Evolutionary conservation across 1,139 yeast genomes (phyloP).

Genomic region (Hemisphaericaspora xylanilytica): DNA sequence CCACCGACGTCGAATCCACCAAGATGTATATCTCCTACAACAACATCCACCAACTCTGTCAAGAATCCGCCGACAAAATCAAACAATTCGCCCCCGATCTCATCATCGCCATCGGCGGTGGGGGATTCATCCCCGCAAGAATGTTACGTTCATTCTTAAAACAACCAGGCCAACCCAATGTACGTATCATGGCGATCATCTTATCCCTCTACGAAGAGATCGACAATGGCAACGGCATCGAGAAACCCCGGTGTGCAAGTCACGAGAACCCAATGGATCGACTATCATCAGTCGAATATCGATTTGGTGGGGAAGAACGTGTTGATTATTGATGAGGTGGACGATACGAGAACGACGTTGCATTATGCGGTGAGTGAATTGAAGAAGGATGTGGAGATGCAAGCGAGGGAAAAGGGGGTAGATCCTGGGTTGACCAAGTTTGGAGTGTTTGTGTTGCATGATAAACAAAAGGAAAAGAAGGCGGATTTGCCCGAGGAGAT

Average conservation of each 20-base stretch:
- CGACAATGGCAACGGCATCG: slow-evolving; percentile 53
- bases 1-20: slow-evolving; percentile 33
- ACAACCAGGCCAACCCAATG: slow-evolving; percentile 81
- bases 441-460: slow-evolving; percentile 89
- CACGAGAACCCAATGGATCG: slow-evolving; percentile 94
- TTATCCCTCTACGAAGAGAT: slow-evolving; percentile 85
- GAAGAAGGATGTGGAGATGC: slow-evolving; percentile 72
- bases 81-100: slow-evolving; percentile 76
- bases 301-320: slow-evolving; percentile 78
- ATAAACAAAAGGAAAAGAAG: slow-evolving; percentile 83
- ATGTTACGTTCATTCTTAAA: slow-evolving; percentile 88
- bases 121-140: slow-evolving; percentile 96
- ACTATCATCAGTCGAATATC: slow-evolving; percentile 63
- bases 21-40: slow-evolving; percentile 89
- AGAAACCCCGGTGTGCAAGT: slow-evolving; percentile 80
- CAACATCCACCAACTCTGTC: slow-evolving; percentile 90
- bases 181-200: slow-evolving; percentile 92
- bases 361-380: slow-evolving; percentile 89
- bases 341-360: slow-evolving; percentile 91
- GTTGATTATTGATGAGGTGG: slow-evolving; percentile 89
- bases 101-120: slow-evolving; percentile 90
- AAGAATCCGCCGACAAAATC: slow-evolving; percentile 72
- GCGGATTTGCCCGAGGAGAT: slow-evolving; percentile 71
- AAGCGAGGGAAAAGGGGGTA: slow-evolving; percentile 49
- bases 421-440: slow-evolving; percentile 63